Evolutionary conservation across 1,284 basidiomycete species (phyloP), one percentile per base, ranked within the genome.

Genomic region (Testicularia cyperi): DNA sequence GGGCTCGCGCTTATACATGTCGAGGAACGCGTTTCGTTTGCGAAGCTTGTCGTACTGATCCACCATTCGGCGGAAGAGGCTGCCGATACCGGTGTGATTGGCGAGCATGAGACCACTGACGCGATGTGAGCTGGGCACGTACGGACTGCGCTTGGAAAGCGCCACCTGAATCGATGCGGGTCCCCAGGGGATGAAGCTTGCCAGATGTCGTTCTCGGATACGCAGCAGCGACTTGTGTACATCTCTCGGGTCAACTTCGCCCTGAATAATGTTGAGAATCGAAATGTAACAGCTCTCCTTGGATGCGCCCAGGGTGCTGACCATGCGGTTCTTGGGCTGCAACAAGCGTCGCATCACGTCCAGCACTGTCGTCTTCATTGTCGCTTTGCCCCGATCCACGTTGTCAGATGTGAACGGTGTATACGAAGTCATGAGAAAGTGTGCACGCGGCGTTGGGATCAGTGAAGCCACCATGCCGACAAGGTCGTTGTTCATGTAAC

Each of bases 401-500:
- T 70, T 74, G 78, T 97, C 94, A 55, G 88, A 89, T 2, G 92
- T 96, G 78, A 98, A 98, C 0, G 95, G 94, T 4, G 95, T 99
- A 73, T 98, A 99, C 14, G 90, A 92, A n/a, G 95, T 98, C 88
- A 94, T 96, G 48, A 99, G 83, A 82, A 98, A 98, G 79, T 99
- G 95, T 72, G 92, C 97, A 41, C 94, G 83, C n/a, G 95, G 94
- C 9, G 95, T 98, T 3, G 95, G 95, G 65, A 98, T 97, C 41
- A 99, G 83, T 12, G 90, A 92, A 2, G 95, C 92, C 47, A 98
- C 88, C 69, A 99, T 96, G 20, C 92, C 91, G 61, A 96, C 70
- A 8, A 76, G 84, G 75, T 99, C 94, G 72, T 98, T 99, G 82
- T 98, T 98, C 94, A 97, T 98, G 79, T 98, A 98, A 38, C 91